Evolutionary conservation across 768 basidiomycete genomes (phyloP), one percentile per base, ranked within the genome.

Genomic region (Cystoderma amianthinum): DNA sequence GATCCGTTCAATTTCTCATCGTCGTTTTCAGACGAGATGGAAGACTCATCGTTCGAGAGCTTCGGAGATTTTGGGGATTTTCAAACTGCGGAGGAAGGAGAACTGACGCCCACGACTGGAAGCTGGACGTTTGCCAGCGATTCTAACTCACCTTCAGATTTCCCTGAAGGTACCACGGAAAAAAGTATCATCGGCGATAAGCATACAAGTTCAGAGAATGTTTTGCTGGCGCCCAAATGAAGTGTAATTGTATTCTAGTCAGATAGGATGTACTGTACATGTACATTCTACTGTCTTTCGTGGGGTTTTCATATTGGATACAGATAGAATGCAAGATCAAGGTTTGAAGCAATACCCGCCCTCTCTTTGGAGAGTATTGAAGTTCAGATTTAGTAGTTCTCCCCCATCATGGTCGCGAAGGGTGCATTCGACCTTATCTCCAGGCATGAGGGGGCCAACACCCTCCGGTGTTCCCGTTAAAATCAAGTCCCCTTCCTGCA

Each of bases 381-480:
- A 88, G 33, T 76, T 60, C 32, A 94, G 69, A 18, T 65, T 64
- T 19, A 77, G 71, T 15, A 97, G 61, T 37, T 76, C 63, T 42
- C 78, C 68, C 19, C 78, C 74, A 0, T 58, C 55, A 3, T 67
- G 55, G 46, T 82, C 79, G 3, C 74, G 64, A 36, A 98, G 61
- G 3, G 71, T 64, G 43, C 91, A 96, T 46, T 81, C 76, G 45
- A 98, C 72, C 20, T 67, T 72, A 64, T 98, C 93, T 0, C 89
- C 90, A 2, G 82, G 74, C 0, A 56, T 45, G 42, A 97, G 56
- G 1, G 82, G 79, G 15, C 93, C 91, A 3, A 97, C 92, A 13
- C 95, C 95, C 0, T 84, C 75, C 1, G 95, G 95, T 1, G 95
- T 98, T 4, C 92, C 90, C 0, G 92, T 95, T 23, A 96, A 68